Evolutionary conservation across 192 early-diverging fungal species (phyloP).

Genomic region (Spizellomyces punctatus): DNA sequence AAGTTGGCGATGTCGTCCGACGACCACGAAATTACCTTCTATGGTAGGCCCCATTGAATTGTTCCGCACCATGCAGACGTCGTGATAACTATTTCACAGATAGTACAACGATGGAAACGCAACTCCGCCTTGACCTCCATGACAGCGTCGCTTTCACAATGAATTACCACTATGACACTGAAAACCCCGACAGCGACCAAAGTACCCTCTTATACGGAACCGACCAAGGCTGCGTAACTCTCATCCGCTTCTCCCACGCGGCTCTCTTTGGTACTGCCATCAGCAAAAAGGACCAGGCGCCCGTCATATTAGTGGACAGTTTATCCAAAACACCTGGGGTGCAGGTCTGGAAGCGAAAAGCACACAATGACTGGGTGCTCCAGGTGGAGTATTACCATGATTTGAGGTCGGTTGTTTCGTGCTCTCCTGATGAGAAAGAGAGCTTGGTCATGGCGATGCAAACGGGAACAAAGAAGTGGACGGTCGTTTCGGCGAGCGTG

Average conservation of each 20-base stretch:
- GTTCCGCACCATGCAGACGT: not conserved
- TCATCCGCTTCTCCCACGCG: slow-evolving; percentile 41
- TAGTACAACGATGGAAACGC: slow-evolving; percentile 43
- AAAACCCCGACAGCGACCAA: slow-evolving; percentile 42
- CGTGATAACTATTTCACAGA: slow-evolving; percentile 28
- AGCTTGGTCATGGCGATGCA: slow-evolving; percentile 52
- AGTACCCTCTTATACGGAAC: slow-evolving; percentile 51
- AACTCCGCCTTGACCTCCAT: slow-evolving; percentile 48
- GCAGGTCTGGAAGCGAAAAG: slow-evolving; percentile 45
- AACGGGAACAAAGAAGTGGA: slow-evolving; percentile 48
- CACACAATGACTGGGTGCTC: slow-evolving; percentile 54
- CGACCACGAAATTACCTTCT: slow-evolving; percentile 55
- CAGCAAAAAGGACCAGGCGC: slow-evolving; percentile 27
- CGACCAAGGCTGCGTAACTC: slow-evolving; percentile 43
- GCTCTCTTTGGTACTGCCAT: slow-evolving; percentile 28
- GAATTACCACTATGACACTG: slow-evolving; percentile 34
- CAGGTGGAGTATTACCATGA: slow-evolving; percentile 54
- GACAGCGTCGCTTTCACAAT: slow-evolving; percentile 41
- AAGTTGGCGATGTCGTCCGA: slow-evolving; percentile 52
- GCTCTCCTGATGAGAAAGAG: slow-evolving; percentile 50
- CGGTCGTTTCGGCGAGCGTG: slow-evolving; percentile 35
- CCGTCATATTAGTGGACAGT: slow-evolving; percentile 13
- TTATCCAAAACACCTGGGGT: slow-evolving; percentile 28
- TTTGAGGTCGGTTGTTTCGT: slow-evolving; percentile 47
- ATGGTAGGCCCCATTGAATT: slow-evolving; percentile 35